A percentile compares a stretch with the other conserved stretches of the same genome.
Evolutionary conservation across 371 early-diverging fungal genomes (phyloP).

Genomic region (Mycotypha africana): DNA sequence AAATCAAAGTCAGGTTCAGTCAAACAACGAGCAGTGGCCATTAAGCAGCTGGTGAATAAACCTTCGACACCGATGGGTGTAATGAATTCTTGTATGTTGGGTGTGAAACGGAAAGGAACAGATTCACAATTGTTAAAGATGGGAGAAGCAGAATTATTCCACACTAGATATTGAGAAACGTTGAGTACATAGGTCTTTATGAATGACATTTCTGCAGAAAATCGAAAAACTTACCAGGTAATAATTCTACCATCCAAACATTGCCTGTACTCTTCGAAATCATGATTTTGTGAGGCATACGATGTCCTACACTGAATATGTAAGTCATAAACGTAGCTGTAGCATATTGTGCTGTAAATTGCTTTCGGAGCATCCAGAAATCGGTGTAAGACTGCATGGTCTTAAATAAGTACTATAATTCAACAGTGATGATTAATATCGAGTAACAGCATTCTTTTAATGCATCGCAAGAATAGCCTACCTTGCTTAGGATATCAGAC

Average conservation of each 20-base stretch:
- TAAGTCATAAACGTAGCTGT: slow-evolving; percentile 87
- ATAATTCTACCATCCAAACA: slow-evolving; percentile 75
- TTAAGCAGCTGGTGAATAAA: slow-evolving; percentile 72
- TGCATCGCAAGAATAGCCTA: slow-evolving; percentile 6
- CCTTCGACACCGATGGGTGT: slow-evolving; percentile 92
- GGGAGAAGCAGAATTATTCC: slow-evolving; percentile 27
- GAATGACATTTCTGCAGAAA: too few relatives aligned
- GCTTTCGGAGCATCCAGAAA: slow-evolving; percentile 90
- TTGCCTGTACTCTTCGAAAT: slow-evolving; percentile 82
- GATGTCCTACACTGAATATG: slow-evolving; percentile 78
- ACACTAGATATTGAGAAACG: too few relatives aligned
- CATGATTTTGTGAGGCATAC: slow-evolving; percentile 82
- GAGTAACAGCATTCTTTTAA: not conserved
- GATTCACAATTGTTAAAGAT: slow-evolving; percentile 58
- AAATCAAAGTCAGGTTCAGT: slow-evolving; percentile 79
- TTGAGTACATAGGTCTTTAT: too few relatives aligned
- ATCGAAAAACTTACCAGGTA: slow-evolving; percentile 61
- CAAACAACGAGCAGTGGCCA: slow-evolving; percentile 76
- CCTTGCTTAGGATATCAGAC: slow-evolving; percentile 71
- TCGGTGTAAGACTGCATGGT: slow-evolving; percentile 76
- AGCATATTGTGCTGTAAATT: slow-evolving; percentile 87
- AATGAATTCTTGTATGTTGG: slow-evolving; percentile 92
- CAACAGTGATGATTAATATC: too few relatives aligned
- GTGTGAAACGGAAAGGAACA: slow-evolving; percentile 97
- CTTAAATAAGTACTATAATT: slow-evolving; percentile 7